phyloP scores from a whole-genome alignment of 306 rosid genomes.

The Trifolium subterraneum region DNA sequence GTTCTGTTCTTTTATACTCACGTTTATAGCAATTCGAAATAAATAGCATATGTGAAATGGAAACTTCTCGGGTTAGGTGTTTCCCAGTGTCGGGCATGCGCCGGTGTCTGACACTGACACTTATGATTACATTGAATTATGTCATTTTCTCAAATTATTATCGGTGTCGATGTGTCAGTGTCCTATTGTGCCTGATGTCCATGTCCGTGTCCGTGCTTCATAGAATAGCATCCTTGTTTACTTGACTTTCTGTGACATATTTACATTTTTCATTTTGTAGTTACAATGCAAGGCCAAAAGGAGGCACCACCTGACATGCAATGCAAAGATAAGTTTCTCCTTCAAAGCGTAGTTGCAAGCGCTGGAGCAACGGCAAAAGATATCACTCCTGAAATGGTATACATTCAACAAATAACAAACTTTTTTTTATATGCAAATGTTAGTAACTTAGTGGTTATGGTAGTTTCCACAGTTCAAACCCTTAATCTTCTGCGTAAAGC shows the following conservation, averaged over 20 bases:
- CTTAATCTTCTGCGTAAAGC: background rate
- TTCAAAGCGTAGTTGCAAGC: slow-evolving; percentile 70
- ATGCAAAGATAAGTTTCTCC: slow-evolving; percentile 94
- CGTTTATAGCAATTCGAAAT: background rate
- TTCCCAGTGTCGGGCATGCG: too few relatives aligned
- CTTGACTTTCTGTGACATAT: background rate
- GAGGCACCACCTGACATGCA: slow-evolving; percentile 81
- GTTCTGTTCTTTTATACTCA: background rate
- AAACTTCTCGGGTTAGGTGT: too few relatives aligned
- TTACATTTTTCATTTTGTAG: slow-evolving; percentile 51
- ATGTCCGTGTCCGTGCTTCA: too few relatives aligned
- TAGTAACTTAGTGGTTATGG: background rate
- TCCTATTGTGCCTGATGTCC: too few relatives aligned
- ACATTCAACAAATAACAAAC: slow-evolving; percentile 1
- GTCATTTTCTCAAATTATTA: too few relatives aligned
- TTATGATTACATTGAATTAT: too few relatives aligned
- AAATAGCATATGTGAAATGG: background rate
- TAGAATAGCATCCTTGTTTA: background rate
- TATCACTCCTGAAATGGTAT: slow-evolving; percentile 77
- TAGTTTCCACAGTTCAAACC: background rate
- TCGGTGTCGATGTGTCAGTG: too few relatives aligned
- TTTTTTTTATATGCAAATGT: background rate
- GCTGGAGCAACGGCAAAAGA: slow-evolving; percentile 68
- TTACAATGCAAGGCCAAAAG: slow-evolving; percentile 95
- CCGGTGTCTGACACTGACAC: too few relatives aligned